Percentiles rank a stretch among this genome's conserved stretches.
These are phyloP conservation scores for Symbiodinium pilosum DNA, from an alignment of 73 alveolate genomes.

Conservation along the genomic window DNA sequence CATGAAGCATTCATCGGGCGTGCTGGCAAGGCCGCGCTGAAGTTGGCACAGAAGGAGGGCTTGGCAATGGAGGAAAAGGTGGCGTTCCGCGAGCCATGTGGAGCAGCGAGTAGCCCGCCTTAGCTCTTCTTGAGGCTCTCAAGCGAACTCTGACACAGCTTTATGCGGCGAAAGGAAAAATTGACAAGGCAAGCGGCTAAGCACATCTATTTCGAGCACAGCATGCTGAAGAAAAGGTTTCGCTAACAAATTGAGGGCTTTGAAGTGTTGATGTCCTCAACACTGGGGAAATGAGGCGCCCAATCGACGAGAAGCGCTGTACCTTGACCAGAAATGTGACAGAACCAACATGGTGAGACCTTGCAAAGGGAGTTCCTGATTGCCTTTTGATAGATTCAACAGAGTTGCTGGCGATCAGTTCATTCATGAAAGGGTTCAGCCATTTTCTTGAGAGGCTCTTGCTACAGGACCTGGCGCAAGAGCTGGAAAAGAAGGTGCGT, in stretches of 20 bases:
- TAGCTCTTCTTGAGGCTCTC: slow-evolving; percentile 26
- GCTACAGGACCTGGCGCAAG: slow-evolving; percentile 59
- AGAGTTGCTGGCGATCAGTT: no score
- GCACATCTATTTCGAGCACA: not conserved
- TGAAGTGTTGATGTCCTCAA: no score
- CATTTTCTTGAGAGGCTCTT: slow-evolving; percentile 2
- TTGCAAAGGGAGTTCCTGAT: no score
- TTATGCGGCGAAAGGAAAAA: slow-evolving; percentile 60
- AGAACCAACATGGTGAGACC: no score
- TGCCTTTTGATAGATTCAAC: no score
- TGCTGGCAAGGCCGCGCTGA: slow-evolving; percentile 48
- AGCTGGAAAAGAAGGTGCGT: slow-evolving; percentile 50
- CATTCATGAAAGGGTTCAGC: no score
- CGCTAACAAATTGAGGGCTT: no score
- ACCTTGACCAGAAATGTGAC: not conserved
- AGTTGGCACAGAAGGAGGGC: slow-evolving; percentile 55
- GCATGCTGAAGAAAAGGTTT: not conserved
- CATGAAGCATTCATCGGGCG: no score
- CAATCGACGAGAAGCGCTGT: slow-evolving; percentile 64
- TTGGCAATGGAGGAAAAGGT: slow-evolving; percentile 62
- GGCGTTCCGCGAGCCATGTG: no score
- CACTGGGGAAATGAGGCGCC: slow-evolving; percentile 23
- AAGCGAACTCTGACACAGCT: slow-evolving; percentile 66
- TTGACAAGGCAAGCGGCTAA: slow-evolving; percentile 35
- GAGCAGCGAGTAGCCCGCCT: no score